phyloP scores from a whole-genome alignment of 2,329 filamentous ascomycete genomes.

The Aspergillaceae sp. region DNA sequence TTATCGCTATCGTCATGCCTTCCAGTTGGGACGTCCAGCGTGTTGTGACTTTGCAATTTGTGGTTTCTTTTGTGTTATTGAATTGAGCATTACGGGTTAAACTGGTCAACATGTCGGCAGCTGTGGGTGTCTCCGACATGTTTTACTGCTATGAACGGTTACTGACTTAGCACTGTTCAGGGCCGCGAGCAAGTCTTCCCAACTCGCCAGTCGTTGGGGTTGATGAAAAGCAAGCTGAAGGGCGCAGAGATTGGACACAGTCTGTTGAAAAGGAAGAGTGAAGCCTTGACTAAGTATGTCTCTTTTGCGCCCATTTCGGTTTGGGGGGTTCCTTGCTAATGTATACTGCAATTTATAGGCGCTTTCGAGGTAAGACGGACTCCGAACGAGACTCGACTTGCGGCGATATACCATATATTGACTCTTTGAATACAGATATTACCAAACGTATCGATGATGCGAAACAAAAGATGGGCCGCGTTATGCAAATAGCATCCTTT shows the following conservation, averaged over 20 bases:
- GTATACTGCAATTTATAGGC: constrained; percentile 44
- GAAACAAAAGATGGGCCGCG: constrained; percentile 97
- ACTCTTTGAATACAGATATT: constrained; percentile 57
- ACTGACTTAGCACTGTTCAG: constrained; percentile 39
- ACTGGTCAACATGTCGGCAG: constrained; percentile 20
- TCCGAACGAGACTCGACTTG: constrained; percentile 1
- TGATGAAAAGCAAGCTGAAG: constrained; percentile 98
- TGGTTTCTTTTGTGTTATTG: constrained; percentile 1
- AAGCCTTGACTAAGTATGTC: constrained; percentile 87
- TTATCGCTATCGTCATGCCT: constrained; percentile 25
- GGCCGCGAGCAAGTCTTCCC: constrained; percentile 95
- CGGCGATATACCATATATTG: constrained; percentile 7
- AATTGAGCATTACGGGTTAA: not conserved
- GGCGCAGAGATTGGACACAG: constrained; percentile 86
- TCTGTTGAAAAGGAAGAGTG: constrained; percentile 93
- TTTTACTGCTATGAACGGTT: not conserved
- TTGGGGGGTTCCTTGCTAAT: constrained; percentile 10
- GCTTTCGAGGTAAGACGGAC: constrained; percentile 65
- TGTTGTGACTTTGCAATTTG: too few species aligned
- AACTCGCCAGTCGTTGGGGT: constrained; percentile 87
- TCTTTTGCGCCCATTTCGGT: not conserved
- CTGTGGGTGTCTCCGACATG: constrained; percentile 23
- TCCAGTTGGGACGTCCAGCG: constrained; percentile 1
- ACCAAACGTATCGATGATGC: constrained; percentile 95
- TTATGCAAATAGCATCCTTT: constrained; percentile 98